Percentiles rank a stretch among this genome's conserved stretches.
phyloP scores from a whole-genome alignment of 768 basidiomycete species.

The Tremella mesenterica region DNA sequence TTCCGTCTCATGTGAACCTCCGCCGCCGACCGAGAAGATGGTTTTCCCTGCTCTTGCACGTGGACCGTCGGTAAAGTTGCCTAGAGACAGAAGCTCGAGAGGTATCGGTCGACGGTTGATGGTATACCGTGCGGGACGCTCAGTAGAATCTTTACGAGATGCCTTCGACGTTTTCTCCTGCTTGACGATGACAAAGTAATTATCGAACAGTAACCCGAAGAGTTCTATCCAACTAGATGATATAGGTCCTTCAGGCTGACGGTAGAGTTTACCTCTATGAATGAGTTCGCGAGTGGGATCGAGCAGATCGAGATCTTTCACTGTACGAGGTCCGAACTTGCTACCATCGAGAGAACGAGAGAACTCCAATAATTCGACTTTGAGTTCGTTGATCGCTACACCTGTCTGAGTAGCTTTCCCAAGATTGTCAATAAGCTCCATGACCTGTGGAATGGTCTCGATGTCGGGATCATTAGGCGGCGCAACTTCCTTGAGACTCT shows the following conservation, averaged over 20 bases:
- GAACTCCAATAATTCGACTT: conserved; percentile 74
- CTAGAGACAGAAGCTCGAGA: conserved; percentile 75
- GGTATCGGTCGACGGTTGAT: conserved; percentile 63
- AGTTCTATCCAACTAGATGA: conserved; percentile 78
- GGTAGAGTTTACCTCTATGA: conserved; percentile 68
- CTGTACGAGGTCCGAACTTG: conserved; percentile 28
- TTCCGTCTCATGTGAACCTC: not conserved
- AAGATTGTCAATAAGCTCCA: conserved; percentile 75
- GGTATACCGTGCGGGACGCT: conserved; percentile 15
- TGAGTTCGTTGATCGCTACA: conserved; percentile 72
- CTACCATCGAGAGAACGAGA: conserved; percentile 34
- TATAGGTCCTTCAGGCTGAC: conserved; percentile 73
- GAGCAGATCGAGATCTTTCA: conserved; percentile 76
- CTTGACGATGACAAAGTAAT: conserved; percentile 52
- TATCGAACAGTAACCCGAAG: conserved; percentile 84
- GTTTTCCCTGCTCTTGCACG: conserved; percentile 60
- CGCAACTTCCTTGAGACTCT: conserved; percentile 54
- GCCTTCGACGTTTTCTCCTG: conserved; percentile 16
- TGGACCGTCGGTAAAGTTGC: conserved; percentile 70
- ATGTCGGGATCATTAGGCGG: conserved; percentile 63
- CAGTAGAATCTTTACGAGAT: conserved; percentile 4
- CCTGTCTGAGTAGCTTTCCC: conserved; percentile 83
- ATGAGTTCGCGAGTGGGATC: conserved; percentile 75
- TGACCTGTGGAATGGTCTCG: conserved; percentile 57
- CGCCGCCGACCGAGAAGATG: conserved; percentile 21